Evolutionary conservation across 129 eudicot species (phyloP).

Genomic region (Helianthus annuus): HanXRQr2.0-SUNRISE NC_035434.2:99525417-99525916

Average conservation of each 20-base stretch:
- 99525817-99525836: background rate
- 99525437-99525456: constrained; percentile 43
- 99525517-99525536: constrained; percentile 64
- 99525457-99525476: background rate
- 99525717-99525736: constrained; percentile 63
- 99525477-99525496: constrained; percentile 60
- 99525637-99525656: constrained; percentile 56
- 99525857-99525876: constrained; percentile 73
- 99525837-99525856: constrained; percentile 53
- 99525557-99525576: constrained; percentile 13
- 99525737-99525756: constrained; percentile 64
- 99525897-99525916: constrained; percentile 94
- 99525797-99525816: background rate
- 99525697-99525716: constrained; percentile 79
- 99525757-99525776: constrained; percentile 18
- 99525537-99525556: constrained; percentile 57
- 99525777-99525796: background rate
- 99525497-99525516: constrained; percentile 51
- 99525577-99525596: background rate
- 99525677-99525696: constrained; percentile 96
- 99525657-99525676: constrained; percentile 51
- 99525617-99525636: constrained; percentile 41
- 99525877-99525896: constrained; percentile 69
- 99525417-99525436: constrained; percentile 48
- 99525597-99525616: background rate